phyloP scores from a whole-genome alignment of 176 grass and related monocot genomes.

The Avena sativa region DNA sequence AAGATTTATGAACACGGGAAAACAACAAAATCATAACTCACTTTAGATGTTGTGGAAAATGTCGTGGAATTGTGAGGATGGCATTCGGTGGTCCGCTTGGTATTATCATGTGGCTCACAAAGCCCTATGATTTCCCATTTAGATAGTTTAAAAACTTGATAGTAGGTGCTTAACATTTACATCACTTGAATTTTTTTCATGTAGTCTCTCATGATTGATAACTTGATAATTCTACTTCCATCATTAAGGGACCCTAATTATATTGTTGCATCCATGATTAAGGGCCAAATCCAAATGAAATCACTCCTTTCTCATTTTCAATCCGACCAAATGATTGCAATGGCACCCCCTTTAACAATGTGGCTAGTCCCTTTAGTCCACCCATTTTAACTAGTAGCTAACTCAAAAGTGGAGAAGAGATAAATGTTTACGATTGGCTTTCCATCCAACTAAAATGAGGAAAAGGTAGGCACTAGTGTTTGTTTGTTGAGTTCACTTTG shows the following conservation, averaged over 20 bases:
- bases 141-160: no score
- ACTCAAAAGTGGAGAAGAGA: constrained; percentile 1
- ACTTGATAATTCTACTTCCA: not conserved
- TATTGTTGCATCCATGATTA: not conserved
- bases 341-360: not conserved
- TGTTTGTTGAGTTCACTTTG: constrained; percentile 6
- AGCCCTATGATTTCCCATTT: not conserved
- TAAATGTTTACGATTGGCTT: constrained; percentile 22
- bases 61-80: not conserved
- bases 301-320: not conserved
- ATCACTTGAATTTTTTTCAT: not conserved
- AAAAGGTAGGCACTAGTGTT: not conserved
- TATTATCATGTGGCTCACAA: not conserved
- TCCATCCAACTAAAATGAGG: not conserved
- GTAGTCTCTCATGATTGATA: not conserved
- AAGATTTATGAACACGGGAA: not conserved
- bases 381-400: constrained; percentile 30
- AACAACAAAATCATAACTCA: not conserved
- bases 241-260: not conserved
- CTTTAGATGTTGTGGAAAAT: not conserved
- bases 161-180: not conserved
- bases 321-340: constrained; percentile 42
- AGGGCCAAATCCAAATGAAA: constrained; percentile 24
- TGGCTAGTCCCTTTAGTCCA: not conserved
- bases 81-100: not conserved